Evolutionary conservation across 1,284 basidiomycete species (phyloP).

Genomic region (Microbotryum intermedium): DNA sequence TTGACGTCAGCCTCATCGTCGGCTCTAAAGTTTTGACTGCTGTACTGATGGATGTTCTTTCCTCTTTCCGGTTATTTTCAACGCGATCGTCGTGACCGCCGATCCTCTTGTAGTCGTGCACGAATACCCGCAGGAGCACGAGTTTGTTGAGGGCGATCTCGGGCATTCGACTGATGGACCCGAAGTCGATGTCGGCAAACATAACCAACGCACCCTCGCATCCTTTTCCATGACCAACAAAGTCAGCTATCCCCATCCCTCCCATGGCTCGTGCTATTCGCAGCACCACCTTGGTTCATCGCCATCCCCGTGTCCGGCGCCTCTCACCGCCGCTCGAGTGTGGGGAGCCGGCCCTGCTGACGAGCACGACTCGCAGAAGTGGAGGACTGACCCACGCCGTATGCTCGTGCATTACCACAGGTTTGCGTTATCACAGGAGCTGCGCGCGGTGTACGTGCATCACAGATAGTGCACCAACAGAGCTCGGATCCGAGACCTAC

Average conservation of each 20-base stretch:
- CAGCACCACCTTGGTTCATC: neutral
- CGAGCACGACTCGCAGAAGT: too few relatives aligned
- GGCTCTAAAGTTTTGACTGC: too few relatives aligned
- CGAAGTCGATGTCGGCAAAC: constrained; percentile 28
- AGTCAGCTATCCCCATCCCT: constrained; percentile 1
- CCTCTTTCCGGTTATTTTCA: too few relatives aligned
- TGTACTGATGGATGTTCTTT: too few relatives aligned
- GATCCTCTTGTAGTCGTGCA: neutral
- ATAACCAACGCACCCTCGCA: constrained; percentile 31
- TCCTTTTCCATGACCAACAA: constrained; percentile 33
- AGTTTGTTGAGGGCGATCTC: constrained; percentile 14
- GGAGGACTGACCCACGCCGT: neutral
- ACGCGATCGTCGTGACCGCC: too few relatives aligned
- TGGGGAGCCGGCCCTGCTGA: neutral
- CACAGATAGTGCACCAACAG: too few relatives aligned
- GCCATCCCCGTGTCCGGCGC: neutral
- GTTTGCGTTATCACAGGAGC: constrained; percentile 92
- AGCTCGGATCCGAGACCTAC: too few relatives aligned
- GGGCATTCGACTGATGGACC: constrained; percentile 24
- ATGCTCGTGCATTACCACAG: constrained; percentile 40
- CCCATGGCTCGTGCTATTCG: neutral
- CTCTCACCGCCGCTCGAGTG: neutral
- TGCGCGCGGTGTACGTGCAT: constrained; percentile 54
- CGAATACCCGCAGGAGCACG: constrained; percentile 3
- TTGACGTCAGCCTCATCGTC: too few relatives aligned